Base-by-base conservation (phyloP, 371 early-diverging fungal genomes). In the Mortierella sp. region DNA sequence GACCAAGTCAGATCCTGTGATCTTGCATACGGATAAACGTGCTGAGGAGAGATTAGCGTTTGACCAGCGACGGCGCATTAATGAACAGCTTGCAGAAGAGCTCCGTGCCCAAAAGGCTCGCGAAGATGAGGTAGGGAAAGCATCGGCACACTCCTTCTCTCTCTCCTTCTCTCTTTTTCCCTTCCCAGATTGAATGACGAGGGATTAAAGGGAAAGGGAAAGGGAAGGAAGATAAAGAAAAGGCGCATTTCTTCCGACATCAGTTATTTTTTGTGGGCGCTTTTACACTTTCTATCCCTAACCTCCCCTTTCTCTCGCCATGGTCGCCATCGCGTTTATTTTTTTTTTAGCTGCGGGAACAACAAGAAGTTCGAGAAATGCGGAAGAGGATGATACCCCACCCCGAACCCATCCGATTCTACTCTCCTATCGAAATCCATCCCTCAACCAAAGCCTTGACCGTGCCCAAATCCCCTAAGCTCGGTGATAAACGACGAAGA, bases 401-500 rank as follows among this genome's bases (percentile, higher is more conserved):
- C 29, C 69, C 72, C 1, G 62, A 61, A 4, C 79, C 79, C 18
- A 77, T 77, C 30, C 64, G 65, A 23, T 58, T 68, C 30, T 77
- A 72, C n/a, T 68, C 66, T 46, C 62, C 61, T 4, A 72, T 72
- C 46, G 69, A 68, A n/a, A 77, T 77, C 29, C 79, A 69, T 21
- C 72, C 57, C 48, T 77, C 79, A 14, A 58, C 66, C 1, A 65
- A 62, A n/a, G 66, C 69, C 0, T 47, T 77, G 58, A 77, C 79
- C 0, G 53, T 64, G 1, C 79, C 79, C 19, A 64, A 37, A 0
- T 77, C 79, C 6, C 79, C 79, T 30, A 61, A 57, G n/a, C 68
- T 77, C 56, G 79, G 79, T 2, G 63, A 72, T 16, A 77, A 77
- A 69, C 68, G 77, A 19, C 72, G 72, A 59, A 65, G 70, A 44